Base-by-base conservation (phyloP, 2,329 filamentous ascomycete species). In the Endocalyx cinctus region DNA sequence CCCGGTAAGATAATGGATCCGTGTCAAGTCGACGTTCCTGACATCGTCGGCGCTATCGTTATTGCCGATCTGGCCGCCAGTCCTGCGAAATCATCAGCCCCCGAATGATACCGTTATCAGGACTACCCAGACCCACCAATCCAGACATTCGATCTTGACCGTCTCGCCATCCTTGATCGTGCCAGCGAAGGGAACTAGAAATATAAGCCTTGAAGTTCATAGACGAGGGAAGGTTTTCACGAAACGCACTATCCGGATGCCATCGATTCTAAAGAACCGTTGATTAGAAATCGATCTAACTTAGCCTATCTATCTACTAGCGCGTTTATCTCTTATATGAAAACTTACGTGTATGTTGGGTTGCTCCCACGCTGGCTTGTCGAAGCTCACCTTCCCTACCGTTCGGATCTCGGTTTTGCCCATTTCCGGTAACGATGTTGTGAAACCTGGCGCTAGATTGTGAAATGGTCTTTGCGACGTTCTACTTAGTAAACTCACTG, bases 61-160 rank as follows among this genome's bases (percentile, higher is more conserved):
- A 62, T 96, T 94, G 35, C 76, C 73, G 51, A 95, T 94, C 51
- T 95, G 88, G 2, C 88, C 88, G 15, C 79, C 78, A 5, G 78
- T 81, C 71, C 71, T 72, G 36, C 48, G 46, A 19, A 43, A 18
- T 14, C 7, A 15, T n/a, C n/a, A n/a, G n/a, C n/a, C n/a, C n/a
- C n/a, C n/a, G n/a, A n/a, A n/a, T n/a, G n/a, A n/a, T n/a, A n/a
- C n/a, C n/a, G n/a, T n/a, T n/a, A n/a, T n/a, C n/a, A n/a, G n/a
- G n/a, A n/a, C n/a, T n/a, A n/a, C n/a, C n/a, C n/a, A 3, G 17
- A 33, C 46, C 38, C 48, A 59, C 79, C 87, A 94, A 63, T 94
- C 87, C 6, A 92, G 69, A 52, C 89, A 95, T 68, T 95, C 87
- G 45, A 95, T 94, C 62, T 94, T 94, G 46, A 95, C 88, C 0